A percentile compares a stretch with the other conserved stretches of the same genome.
Conservation (phyloP, 2,329 filamentous ascomycete genomes). For the Clarireedia paspali region DNA sequence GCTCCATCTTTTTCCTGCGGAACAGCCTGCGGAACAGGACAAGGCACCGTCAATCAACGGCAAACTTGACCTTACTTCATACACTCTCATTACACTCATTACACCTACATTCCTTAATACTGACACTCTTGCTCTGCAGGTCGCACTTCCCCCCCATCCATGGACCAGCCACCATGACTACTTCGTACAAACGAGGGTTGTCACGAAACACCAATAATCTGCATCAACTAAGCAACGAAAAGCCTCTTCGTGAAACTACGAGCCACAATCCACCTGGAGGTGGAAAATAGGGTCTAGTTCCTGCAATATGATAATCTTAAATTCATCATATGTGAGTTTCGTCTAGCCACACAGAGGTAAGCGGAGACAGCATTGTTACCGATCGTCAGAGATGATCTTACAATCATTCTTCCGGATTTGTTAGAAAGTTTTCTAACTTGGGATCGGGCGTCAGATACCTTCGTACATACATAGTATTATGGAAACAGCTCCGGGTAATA, state of each 20-base stretch:
- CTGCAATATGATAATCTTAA: neutral
- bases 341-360: neutral
- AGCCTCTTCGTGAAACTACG: conserved; percentile 5
- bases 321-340: conserved; percentile 1
- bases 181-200: neutral
- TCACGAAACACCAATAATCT: conserved; percentile 6
- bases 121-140: neutral
- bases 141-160: neutral
- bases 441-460: neutral
- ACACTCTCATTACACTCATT: no score
- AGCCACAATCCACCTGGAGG: conserved; percentile 1
- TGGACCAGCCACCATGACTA: conserved; percentile 1
- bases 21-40: no score
- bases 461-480: neutral
- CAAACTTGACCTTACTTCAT: no score
- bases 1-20: no score
- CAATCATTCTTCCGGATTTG: neutral
- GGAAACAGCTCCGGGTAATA: neutral
- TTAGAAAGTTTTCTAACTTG: conserved; percentile 3
- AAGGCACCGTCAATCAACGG: no score
- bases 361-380: neutral
- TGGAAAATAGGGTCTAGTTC: neutral
- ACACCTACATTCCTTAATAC: neutral
- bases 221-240: neutral
- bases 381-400: conserved; percentile 5